Conservation (phyloP, 2,329 filamentous ascomycete species). For the Coleophoma cylindrospora region DNA sequence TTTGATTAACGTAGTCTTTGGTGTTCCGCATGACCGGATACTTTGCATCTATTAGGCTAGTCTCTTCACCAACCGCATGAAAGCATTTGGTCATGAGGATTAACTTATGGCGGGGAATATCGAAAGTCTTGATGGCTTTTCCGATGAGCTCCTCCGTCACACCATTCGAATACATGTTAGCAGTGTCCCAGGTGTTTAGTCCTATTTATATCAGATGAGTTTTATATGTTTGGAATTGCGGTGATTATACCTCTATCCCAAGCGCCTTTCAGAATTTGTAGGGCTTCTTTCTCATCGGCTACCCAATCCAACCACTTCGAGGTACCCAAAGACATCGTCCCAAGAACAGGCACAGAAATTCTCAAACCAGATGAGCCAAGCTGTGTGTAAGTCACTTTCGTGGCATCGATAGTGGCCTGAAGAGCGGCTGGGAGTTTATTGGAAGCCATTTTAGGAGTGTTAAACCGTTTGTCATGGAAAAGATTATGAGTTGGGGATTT, state of each 20-base stretch:
- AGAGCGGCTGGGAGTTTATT: slow-evolving; percentile 11
- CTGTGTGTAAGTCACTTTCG: slow-evolving; percentile 37
- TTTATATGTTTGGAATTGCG: not conserved
- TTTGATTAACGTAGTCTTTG: slow-evolving; percentile 40
- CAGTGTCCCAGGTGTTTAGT: slow-evolving; percentile 47
- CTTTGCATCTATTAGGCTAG: slow-evolving; percentile 10
- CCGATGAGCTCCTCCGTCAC: slow-evolving; percentile 44
- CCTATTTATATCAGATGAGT: not conserved
- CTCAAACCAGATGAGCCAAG: slow-evolving; percentile 55
- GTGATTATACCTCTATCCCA: slow-evolving; percentile 46
- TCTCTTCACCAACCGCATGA: slow-evolving; percentile 39
- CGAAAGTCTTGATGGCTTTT: slow-evolving; percentile 51
- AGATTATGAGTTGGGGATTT: not conserved
- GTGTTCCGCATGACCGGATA: slow-evolving; percentile 29
- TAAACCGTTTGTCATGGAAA: not conserved
- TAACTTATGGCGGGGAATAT: slow-evolving; percentile 46
- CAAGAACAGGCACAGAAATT: slow-evolving; percentile 55
- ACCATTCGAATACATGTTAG: slow-evolving; percentile 48
- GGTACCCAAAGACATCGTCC: slow-evolving; percentile 55
- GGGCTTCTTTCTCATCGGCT: slow-evolving; percentile 46
- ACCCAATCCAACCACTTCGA: slow-evolving; percentile 45
- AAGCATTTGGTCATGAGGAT: slow-evolving; percentile 51
- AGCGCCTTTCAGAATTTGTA: slow-evolving; percentile 52
- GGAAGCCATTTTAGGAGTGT: not conserved
- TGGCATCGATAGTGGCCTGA: not conserved